Base-by-base conservation (phyloP, 169 alveolate genomes). In the Plasmodium coatneyi region DNA sequence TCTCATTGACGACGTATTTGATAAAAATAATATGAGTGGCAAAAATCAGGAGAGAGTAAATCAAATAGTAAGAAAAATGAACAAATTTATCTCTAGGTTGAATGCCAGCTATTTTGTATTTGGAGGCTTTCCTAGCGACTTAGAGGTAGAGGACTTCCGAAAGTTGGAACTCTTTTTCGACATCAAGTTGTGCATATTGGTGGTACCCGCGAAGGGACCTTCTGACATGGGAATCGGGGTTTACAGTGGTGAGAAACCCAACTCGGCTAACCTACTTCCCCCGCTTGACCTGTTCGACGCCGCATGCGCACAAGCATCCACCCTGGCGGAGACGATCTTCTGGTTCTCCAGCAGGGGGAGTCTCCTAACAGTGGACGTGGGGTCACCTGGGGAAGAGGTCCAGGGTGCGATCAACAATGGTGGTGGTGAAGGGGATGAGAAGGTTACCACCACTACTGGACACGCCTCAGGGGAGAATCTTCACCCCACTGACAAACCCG, bases 141-240 rank as follows among this genome's bases (percentile, higher is more conserved):
- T 91, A 49, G 70, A 39, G n/a, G 34, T 70, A 6, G 92, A 81
- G 43, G 95, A 91, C 39, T 91, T 32, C 41, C 84, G 83, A 46
- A 91, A 81, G 66, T 10, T 91, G 34, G 25, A 39, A 10, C 83
- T 91, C 28, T 91, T 80, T 81, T 91, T 91, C 76, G 95, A 91
- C 28, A 60, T 91, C 71, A 80, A 91, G 83, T 39, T 91, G 71
- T 80, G 81, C 60, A 43, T 91, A 34, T 52, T 91, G 41, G 39
- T 91, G 3, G 66, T 66, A 12, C 76, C 76, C 3, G 34, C 5
- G n/a, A 32, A 5, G 14, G 36, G 76, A 1, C 36, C 34, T 12
- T 10, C 19, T 12, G 16, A 0, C 1, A 28, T 0, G 28, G 34
- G 76, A 19, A 19, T 30, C 76, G 34, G 76, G 16, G 9, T 5